Percentiles rank a stretch among this genome's conserved stretches.
Conservation (phyloP, 345 rosid species). For the Populus ilicifolia region DNA sequence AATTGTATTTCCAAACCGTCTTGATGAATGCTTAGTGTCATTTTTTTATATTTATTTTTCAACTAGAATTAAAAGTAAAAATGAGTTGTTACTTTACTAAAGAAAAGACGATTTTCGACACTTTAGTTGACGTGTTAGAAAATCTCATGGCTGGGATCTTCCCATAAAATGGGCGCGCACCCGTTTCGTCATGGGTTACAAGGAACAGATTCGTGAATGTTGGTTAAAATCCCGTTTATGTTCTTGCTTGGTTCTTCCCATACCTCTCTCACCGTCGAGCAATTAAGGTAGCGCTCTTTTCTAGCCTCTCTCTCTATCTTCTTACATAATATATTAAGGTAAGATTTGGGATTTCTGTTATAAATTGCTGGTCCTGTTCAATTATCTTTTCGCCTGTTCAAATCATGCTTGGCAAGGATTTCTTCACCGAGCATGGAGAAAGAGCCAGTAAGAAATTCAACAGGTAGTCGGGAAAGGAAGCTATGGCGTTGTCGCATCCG, state of each 20-base stretch:
- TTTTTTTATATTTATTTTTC: too few relatives aligned
- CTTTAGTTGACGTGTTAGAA: not conserved
- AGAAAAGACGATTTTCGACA: not conserved
- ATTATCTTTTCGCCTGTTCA: not conserved
- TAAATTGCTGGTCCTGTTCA: not conserved
- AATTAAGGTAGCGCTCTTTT: not conserved
- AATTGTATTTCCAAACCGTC: too few relatives aligned
- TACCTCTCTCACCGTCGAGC: not conserved
- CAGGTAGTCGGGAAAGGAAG: conserved; percentile 96
- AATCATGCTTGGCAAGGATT: conserved; percentile 79
- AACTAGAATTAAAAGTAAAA: too few relatives aligned
- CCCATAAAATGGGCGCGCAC: not conserved
- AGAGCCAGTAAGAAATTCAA: conserved; percentile 86
- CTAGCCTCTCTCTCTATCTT: not conserved
- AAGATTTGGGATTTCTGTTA: not conserved
- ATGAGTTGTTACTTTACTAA: not conserved
- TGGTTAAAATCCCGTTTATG: not conserved
- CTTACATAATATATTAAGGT: not conserved
- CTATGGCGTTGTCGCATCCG: conserved; percentile 95
- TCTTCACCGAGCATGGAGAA: conserved; percentile 93
- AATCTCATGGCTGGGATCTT: not conserved
- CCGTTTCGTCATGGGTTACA: not conserved
- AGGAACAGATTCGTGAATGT: not conserved
- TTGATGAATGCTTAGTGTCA: too few relatives aligned
- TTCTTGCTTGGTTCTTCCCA: not conserved